phyloP scores from a whole-genome alignment of 164 flowering plant species.

The Stephania cephalantha region DNA sequence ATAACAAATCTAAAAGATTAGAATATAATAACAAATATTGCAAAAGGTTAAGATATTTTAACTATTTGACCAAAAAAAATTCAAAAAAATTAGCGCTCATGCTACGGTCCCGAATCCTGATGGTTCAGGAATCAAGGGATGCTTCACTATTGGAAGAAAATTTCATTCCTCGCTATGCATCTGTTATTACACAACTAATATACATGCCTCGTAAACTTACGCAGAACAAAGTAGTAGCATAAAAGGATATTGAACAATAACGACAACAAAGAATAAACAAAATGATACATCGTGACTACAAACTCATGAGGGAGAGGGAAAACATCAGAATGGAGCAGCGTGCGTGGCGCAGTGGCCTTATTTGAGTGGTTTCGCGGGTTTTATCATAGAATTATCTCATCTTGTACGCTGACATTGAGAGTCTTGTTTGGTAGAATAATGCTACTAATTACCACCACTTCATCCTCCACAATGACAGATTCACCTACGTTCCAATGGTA shows the following conservation, averaged over 20 bases:
- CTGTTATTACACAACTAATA: not conserved
- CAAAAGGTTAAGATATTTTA: no score
- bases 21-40: no score
- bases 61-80: no score
- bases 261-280: not conserved
- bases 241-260: not conserved
- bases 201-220: not conserved
- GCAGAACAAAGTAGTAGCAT: not conserved
- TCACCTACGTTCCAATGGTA: constrained; percentile 49
- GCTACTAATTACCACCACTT: constrained; percentile 86
- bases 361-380: not conserved
- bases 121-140: no score
- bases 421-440: constrained; percentile 94
- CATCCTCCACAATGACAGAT: constrained; percentile 89
- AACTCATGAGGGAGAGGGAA: not conserved
- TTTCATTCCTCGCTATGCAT: no score
- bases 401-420: constrained; percentile 85
- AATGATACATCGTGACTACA: constrained; percentile 23
- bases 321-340: not conserved
- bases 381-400: constrained; percentile 73
- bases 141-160: no score
- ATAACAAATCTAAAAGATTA: no score
- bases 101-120: no score
- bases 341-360: not conserved
- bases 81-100: no score